A percentile compares a stretch with the other conserved stretches of the same genome.
phyloP scores from a whole-genome alignment of 2,329 filamentous ascomycete genomes.

The Trichoderma semiorbis region DNA sequence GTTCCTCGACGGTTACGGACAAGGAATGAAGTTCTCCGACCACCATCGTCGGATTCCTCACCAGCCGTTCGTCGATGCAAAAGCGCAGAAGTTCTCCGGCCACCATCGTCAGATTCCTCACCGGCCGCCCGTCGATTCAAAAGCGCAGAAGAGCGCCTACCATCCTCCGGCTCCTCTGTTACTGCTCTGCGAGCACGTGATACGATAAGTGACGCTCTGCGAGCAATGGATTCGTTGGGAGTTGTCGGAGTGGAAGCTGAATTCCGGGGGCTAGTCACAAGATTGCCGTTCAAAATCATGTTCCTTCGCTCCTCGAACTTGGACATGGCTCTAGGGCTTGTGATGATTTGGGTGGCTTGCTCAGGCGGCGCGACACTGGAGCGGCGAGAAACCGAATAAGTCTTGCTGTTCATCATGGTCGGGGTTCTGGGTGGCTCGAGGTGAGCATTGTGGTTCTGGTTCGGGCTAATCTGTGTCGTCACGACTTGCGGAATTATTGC shows the following conservation, averaged over 20 bases:
- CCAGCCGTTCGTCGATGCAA: constrained; percentile 39
- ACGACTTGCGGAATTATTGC: constrained; percentile 7
- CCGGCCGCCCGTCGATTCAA: constrained; percentile 39
- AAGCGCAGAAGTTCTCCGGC: constrained; percentile 40
- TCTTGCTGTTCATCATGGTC: constrained; percentile 41
- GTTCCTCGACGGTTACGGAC: constrained; percentile 46
- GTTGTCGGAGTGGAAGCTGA: constrained; percentile 38
- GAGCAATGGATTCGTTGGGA: constrained; percentile 38
- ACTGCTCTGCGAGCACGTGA: constrained; percentile 45
- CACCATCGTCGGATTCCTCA: constrained; percentile 48
- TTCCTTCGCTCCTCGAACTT: constrained; percentile 53
- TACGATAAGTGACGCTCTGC: constrained; percentile 53
- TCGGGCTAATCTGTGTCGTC: neutral
- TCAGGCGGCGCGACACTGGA: constrained; percentile 39
- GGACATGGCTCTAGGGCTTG: constrained; percentile 47
- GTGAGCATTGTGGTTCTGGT: neutral
- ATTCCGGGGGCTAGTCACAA: constrained; percentile 45
- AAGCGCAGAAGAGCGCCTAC: constrained; percentile 45
- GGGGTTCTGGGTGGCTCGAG: neutral
- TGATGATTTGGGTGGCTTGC: constrained; percentile 38
- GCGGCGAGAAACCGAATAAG: constrained; percentile 38
- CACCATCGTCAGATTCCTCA: constrained; percentile 48
- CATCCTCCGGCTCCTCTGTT: constrained; percentile 51
- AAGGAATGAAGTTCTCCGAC: constrained; percentile 42
- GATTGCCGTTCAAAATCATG: constrained; percentile 44